Base-by-base conservation (phyloP, 2,329 filamentous ascomycete species). In the Beauveria rudraprayagi region DNA sequence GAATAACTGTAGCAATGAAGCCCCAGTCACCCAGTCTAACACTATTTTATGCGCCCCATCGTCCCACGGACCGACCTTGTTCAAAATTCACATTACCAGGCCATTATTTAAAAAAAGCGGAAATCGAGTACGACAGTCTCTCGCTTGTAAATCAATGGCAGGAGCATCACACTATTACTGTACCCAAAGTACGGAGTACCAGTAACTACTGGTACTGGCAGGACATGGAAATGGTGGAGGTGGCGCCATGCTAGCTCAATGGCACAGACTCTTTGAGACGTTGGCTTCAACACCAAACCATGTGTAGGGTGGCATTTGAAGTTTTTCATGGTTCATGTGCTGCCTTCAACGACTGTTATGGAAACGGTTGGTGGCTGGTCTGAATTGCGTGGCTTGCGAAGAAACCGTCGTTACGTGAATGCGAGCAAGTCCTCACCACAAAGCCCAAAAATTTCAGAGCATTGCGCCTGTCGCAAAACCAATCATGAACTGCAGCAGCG, bases 181-280 rank as follows among this genome's bases (percentile, higher is more conserved):
- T 41, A 54, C 22, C 40, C 28, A 30, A 30, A 9, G 2, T 30
- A 10, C 8, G 28, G 28, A 9, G 28, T 34, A 34, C 30, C 3
- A 11, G 30, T 11, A 30, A 30, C 8, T 30, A 30, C 28, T 30
- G 26, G 26, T 30, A 30, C 30, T 30, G 30, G 30, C 30, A 30
- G 9, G 30, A 34, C 11, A n/a, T n/a, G 41, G 37, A 50, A 54
- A 41, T 50, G 44, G 55, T 46, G 55, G 55, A 57, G 55, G 22
- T 50, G 46, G 55, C 55, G 55, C 40, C 14, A 22, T 16, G 55
- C 34, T 58, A 48, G 55, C 28, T 28, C 14, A 11, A 37, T 48
- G 55, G 55, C 55, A 57, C 55, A 57, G 55, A 57, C 55, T 26
- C 14, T 46, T 43, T 47, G 48, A 30, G 30, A 30, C 46, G 55